Evolutionary conservation across 192 early-diverging fungal species (phyloP), one percentile per base, ranked within the genome.

Genomic region (Radiomyces spectabilis): DNA sequence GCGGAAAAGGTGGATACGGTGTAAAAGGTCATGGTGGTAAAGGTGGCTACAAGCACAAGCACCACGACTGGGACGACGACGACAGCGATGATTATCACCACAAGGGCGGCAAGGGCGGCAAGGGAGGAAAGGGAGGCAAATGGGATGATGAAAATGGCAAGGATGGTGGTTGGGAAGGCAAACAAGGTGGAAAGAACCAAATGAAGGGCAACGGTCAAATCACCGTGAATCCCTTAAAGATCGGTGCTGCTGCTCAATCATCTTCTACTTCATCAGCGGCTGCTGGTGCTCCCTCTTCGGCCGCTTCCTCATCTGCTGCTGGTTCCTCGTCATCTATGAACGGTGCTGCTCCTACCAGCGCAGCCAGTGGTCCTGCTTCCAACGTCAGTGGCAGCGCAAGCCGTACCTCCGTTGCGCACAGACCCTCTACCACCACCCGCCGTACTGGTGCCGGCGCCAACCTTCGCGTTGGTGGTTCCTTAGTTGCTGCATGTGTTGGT

Each of bases 141-240:
- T 57, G 75, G 18, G 75, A 69, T 32, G 57, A 59, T 51, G 87
- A 91, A 12, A 74, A 87, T 21, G 86, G 78, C 38, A 69, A 74
- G 7, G 19, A 47, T 2, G 55, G 32, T 22, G 32, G 25, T 0
- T 18, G 10, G 9, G 18, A 32, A 19, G 13, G 22, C 24, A 26
- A 25, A 13, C 16, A 48, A 4, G 30, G 24, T 34, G 55, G 22
- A 1, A 43, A 43, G 32, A 35, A 8, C 7, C 35, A 35, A 8
- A 35, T 35, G 5, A 13, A 5, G 13, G 13, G 33, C 33, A 35
- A 5, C 13, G 33, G 5, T 13, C 33, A 35, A 35, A 8, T 13
- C 13, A 13, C 33, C 33, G 33, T 35, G 5, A 5, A 4, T 47
- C 7, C 25, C 16, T 30, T 25, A 8, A 54, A 31, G 37, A 15